These are phyloP conservation scores for Phytophthora pluvialis DNA, from an alignment of 352 stramenopile genomes.

Conservation along the genomic window DNA sequence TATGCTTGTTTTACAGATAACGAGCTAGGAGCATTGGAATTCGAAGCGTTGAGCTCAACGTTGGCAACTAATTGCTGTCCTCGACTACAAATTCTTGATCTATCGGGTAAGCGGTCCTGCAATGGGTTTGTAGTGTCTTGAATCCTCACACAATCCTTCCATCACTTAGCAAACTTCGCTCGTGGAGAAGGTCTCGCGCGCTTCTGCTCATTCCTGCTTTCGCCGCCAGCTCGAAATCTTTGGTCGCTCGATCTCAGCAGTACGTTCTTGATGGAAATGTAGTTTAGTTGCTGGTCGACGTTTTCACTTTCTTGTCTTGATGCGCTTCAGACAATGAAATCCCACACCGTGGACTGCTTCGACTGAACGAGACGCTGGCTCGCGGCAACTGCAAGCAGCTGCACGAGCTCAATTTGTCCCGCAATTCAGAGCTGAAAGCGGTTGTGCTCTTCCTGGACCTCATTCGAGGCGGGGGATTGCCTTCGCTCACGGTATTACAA, in stretches of 20 bases:
- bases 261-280: constrained; percentile 23
- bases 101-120: constrained; percentile 36
- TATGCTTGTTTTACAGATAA: constrained; percentile 34
- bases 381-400: constrained; percentile 48
- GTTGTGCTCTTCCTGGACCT: constrained; percentile 62
- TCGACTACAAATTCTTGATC: constrained; percentile 40
- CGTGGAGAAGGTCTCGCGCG: constrained; percentile 48
- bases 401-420: constrained; percentile 58
- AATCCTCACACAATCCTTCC: background rate
- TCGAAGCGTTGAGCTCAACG: constrained; percentile 36
- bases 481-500: constrained; percentile 61
- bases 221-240: constrained; percentile 32
- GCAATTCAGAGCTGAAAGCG: constrained; percentile 47
- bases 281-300: background rate
- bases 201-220: constrained; percentile 52
- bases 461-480: constrained; percentile 50
- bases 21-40: constrained; percentile 39
- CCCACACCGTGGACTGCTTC: constrained; percentile 40
- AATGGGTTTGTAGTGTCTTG: background rate
- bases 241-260: constrained; percentile 58
- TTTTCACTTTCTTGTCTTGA: background rate
- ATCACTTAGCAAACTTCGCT: constrained; percentile 48
- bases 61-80: constrained; percentile 35
- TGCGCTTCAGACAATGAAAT: constrained; percentile 57
- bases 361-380: constrained; percentile 51